These are phyloP conservation scores for Talaromyces proteolyticus DNA, from an alignment of 495 filamentous ascomycete species.

Conservation along the genomic window DNA sequence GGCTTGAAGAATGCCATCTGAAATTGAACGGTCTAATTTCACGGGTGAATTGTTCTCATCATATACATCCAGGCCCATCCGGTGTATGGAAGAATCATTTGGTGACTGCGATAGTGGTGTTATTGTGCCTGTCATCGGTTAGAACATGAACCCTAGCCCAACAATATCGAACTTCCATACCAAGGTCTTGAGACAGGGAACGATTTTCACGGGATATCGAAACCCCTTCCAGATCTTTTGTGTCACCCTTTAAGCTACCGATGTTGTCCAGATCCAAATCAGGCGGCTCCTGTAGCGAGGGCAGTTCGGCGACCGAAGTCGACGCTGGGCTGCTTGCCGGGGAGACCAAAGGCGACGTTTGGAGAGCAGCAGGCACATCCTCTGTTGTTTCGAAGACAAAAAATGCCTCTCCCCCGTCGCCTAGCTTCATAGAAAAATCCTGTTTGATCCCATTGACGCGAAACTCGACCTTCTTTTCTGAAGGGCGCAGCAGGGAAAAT, in stretches of 20 bases:
- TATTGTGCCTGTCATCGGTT: conserved; percentile 41
- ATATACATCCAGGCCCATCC: conserved; percentile 21
- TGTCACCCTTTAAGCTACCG: conserved; percentile 7
- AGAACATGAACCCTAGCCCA: not conserved
- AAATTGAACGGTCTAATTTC: conserved; percentile 45
- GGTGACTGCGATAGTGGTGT: conserved; percentile 62
- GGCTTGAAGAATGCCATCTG: conserved; percentile 39
- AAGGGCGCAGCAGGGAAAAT: conserved; percentile 91
- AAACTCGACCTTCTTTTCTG: conserved; percentile 98
- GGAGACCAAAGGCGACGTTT: conserved; percentile 90
- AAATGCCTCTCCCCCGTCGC: conserved; percentile 95
- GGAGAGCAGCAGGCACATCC: conserved; percentile 79
- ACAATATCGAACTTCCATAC: not conserved
- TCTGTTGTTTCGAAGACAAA: conserved; percentile 96
- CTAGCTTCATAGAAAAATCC: conserved; percentile 95
- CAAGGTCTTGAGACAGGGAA: conserved; percentile 13
- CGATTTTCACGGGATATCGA: conserved; percentile 34
- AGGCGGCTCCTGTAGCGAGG: conserved; percentile 73
- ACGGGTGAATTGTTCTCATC: conserved; percentile 17
- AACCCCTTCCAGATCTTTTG: conserved; percentile 12
- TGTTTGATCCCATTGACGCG: conserved; percentile 88
- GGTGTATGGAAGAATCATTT: conserved; percentile 39
- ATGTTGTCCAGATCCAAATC: conserved; percentile 61
- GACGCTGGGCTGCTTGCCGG: conserved; percentile 71
- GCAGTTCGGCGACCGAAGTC: conserved; percentile 21